Base-by-base conservation (phyloP, 176 grass and related monocot species). In the Phoenix dactylifera region DNA sequence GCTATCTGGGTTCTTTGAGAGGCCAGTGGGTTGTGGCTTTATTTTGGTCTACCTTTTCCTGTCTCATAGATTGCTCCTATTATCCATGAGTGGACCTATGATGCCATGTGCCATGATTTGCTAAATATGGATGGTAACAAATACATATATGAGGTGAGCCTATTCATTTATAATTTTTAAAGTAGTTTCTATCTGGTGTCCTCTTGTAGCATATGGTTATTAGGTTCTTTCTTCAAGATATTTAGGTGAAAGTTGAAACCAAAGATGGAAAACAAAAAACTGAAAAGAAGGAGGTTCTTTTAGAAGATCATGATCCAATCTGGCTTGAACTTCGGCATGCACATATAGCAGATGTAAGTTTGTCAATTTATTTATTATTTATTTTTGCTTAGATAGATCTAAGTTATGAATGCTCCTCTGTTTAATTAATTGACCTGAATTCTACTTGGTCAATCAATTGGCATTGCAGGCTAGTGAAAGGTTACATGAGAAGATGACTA, bases 61-160 rank as follows among this genome's bases (percentile, higher is more conserved):
- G 59, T 51, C 19, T 60, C 52, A 4, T 57, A 97, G 92, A 97
- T 97, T 73, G 87, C 92, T 3, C 92, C 92, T 58, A 77, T 97
- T 50, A 97, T 97, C 71, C 92, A 97, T 72, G 92, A 97, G 77
- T 97, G 92, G 92, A 97, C 92, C 12, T 97, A 97, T 54, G 92
- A 91, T 59, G 92, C 92, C 53, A 97, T 97, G 92, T 97, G 92
- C 59, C 92, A 88, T 75, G 92, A 97, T 75, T 73, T 97, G 23
- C 62, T 97, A 26, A 76, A 59, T 49, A 88, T 97, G 92, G 92
- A 97, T 66, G 92, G 92, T 55, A 97, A 83, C 50, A 97, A 97
- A 65, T 97, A 91, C 78, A 79, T 87, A 24, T 80, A 97, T 26
- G 87, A 91, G 91, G 91, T 90, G 73, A 68, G 68, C 24, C 16